Base-by-base conservation (phyloP, 192 early-diverging fungal species). In the Coemansia sp. region DNA sequence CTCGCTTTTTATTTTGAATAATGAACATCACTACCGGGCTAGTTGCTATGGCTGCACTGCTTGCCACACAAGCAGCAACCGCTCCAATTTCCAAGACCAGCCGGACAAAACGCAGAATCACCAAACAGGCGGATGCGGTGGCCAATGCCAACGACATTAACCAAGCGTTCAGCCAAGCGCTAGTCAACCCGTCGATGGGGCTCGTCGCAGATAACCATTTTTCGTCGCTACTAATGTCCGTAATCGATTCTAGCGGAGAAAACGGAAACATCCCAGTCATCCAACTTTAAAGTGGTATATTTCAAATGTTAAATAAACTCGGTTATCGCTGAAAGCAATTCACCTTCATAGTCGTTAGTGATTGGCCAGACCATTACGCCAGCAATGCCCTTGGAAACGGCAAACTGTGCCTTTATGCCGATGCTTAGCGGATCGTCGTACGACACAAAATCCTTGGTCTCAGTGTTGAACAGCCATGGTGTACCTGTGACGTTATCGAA, bases 311-410 rank as follows among this genome's bases (percentile, higher is more conserved):
- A 53, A 21, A 68, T 33, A 25, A 58, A 34, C 7, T 49, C 40
- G 16, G 61, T 23, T 0, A 75, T 71, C 0, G 72, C 65, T 20
- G 46, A 51, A 46, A 82, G 21, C 26, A 91, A 61, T 51, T 89
- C 67, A 61, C 85, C 85, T 33, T 84, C 76, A 49, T 83, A 85
- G 42, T 91, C 90, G 63, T 87, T 81, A 67, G 84, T 84, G 21
- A 89, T 61, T 4, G 84, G 83, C 89, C 90, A 92, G 7, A 88
- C 77, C 89, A 92, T 90, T 48, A 89, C 72, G 13, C 90, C 90
- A n/a, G 77, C 87, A 35, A 93, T 66, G 1, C 79, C 77, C 37
- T 20, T 35, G 2, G 67, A 51, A 21, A 72, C 66, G 3, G 79
- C 79, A 35, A 69, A 71, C 23, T 82, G 81, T 52, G 77, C 82